Conservation (phyloP, 352 stramenopile species). For the Thraustochytrium sp. region DNA sequence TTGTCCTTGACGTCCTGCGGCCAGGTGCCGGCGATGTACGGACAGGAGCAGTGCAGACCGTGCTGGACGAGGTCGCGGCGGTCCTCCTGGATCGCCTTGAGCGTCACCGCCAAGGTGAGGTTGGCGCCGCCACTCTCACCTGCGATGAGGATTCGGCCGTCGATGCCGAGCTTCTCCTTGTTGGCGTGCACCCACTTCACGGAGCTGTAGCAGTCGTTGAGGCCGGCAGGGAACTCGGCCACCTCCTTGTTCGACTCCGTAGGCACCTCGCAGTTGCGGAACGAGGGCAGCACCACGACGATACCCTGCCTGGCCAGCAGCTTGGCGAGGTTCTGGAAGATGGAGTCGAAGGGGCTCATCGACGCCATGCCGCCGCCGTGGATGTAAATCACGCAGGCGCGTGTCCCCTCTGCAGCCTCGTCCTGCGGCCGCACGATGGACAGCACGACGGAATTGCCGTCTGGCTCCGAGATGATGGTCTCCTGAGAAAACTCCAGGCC, state of each 20-base stretch:
- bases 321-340: background rate
- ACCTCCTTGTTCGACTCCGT: background rate
- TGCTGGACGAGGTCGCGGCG: background rate
- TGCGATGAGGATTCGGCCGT: background rate
- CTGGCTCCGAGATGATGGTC: background rate
- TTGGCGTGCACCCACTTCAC: constrained; percentile 26
- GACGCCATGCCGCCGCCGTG: constrained; percentile 33
- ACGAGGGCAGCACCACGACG: background rate
- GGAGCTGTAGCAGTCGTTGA: constrained; percentile 17
- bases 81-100: background rate
- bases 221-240: background rate
- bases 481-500: background rate
- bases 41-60: background rate
- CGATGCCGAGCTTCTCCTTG: background rate
- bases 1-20: background rate
- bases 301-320: background rate
- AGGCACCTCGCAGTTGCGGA: background rate
- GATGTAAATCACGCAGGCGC: constrained; percentile 18
- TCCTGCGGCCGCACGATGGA: background rate
- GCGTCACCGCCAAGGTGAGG: background rate
- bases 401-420: background rate
- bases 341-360: background rate
- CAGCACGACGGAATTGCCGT: background rate
- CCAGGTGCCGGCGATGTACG: background rate
- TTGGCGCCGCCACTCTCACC: background rate